A percentile compares a stretch with the other conserved stretches of the same genome.
Evolutionary conservation across 2,329 filamentous ascomycete genomes (phyloP).

Genomic region (Coniochaeta hoffmannii): DNA sequence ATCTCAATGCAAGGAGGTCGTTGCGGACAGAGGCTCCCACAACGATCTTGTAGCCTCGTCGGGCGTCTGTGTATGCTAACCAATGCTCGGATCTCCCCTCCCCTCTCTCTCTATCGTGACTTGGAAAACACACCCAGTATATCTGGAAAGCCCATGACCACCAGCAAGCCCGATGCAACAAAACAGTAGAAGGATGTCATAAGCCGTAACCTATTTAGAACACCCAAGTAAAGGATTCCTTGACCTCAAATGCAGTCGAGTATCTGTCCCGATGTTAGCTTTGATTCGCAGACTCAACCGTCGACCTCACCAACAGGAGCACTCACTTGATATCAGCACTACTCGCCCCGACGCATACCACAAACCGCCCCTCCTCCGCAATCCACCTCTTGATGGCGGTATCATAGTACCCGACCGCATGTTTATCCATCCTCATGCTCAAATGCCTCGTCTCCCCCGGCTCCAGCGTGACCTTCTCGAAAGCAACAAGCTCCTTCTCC

Average conservation of each 20-base stretch:
- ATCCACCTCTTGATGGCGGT: constrained; percentile 52
- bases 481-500: constrained; percentile 64
- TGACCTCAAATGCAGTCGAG: constrained; percentile 44
- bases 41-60: no score
- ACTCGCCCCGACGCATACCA: constrained; percentile 53
- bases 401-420: constrained; percentile 56
- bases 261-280: constrained; percentile 17
- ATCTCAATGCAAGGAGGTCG: no score
- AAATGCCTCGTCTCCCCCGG: constrained; percentile 47
- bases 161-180: neutral
- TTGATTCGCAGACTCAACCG: constrained; percentile 8
- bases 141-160: neutral
- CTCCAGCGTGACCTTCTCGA: constrained; percentile 55
- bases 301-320: neutral
- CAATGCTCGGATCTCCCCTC: no score
- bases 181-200: neutral
- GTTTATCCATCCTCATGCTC: constrained; percentile 37
- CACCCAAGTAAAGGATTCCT: constrained; percentile 59
- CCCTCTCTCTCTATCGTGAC: no score
- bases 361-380: constrained; percentile 56
- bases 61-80: no score
- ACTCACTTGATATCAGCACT: constrained; percentile 55
- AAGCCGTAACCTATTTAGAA: constrained; percentile 30
- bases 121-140: neutral
- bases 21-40: no score